These are phyloP conservation scores for Cercospora sojina DNA, from an alignment of 2,329 filamentous ascomycete species.

Conservation along the genomic window DNA sequence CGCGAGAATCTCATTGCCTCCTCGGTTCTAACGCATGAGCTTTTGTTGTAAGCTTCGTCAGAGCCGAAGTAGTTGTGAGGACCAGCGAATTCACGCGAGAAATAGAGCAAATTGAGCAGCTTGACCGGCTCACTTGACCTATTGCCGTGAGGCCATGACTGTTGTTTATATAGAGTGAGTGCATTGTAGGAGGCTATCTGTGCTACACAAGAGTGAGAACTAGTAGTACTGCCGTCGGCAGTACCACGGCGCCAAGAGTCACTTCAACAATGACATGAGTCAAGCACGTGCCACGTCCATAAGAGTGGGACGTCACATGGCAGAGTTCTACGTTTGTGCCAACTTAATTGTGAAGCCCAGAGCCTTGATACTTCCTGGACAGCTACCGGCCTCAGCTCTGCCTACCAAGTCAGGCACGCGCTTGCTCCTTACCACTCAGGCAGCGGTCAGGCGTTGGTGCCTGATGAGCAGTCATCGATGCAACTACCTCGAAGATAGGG, in stretches of 20 bases:
- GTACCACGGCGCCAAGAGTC: too few species aligned
- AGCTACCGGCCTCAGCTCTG: background rate
- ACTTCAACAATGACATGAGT: background rate
- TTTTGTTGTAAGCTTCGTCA: background rate
- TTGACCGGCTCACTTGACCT: background rate
- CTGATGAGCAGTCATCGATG: background rate
- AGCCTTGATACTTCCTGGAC: background rate
- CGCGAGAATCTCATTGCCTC: too few species aligned
- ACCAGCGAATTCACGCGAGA: background rate
- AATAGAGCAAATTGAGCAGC: background rate
- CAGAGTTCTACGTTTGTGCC: background rate
- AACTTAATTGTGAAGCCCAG: background rate
- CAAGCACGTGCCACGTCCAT: background rate
- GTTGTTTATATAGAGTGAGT: too few species aligned
- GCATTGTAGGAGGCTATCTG: too few species aligned
- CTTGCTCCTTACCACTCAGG: background rate
- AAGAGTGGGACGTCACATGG: background rate
- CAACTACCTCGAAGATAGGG: background rate
- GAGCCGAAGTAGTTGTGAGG: background rate
- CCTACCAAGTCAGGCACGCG: background rate
- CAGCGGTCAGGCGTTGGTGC: background rate
- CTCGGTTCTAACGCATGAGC: background rate
- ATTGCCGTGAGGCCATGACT: too few species aligned
- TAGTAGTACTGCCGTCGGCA: too few species aligned
- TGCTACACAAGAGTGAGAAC: too few species aligned